Base-by-base conservation (phyloP, 768 basidiomycete species). In the Fibroporia radiculosa region DNA sequence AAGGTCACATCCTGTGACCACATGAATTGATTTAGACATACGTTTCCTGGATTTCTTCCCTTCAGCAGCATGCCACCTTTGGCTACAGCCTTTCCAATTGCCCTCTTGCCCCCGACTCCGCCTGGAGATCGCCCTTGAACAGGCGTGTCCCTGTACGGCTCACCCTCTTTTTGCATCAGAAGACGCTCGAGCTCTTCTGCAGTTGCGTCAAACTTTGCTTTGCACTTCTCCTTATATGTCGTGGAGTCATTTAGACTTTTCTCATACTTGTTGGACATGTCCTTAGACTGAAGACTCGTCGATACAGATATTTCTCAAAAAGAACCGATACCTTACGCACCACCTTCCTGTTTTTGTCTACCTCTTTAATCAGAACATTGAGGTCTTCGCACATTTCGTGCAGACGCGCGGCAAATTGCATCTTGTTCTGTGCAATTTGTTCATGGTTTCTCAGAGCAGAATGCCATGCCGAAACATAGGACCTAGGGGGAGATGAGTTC, bases 361-460 rank as follows among this genome's bases (percentile, higher is more conserved):
- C 90, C 62, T 98, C 93, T 55, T 90, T 90, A 0, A 81, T 78
- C 4, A 98, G 68, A 8, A 75, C 83, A 14, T 75, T 67, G 22
- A 99, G 72, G 58, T 99, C 96, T n/a, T 97, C 93, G 57, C 86
- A 84, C 91, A 97, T 98, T 64, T 99, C 96, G 58, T 84, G 86
- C 33, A 99, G 70, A 33, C 91, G 79, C 48, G 84, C 77, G 0
- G 92, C 76, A 57, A 97, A 96, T 35, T 82, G 77, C 27, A 93
- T 63, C 42, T 92, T 77, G 62, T 93, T 93, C 54, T 95, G 89
- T 10, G 88, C 91, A 70, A 98, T 78, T 34, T 76, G 64, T 53
- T 98, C 93, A 58, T 98, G 95, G 38, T 93, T 77, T 44, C 78
- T 76, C 77, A 99, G 79, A 3, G 88, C 77, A 29, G 82, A 72